These are phyloP conservation scores for Achaetomiella virescens DNA, from an alignment of 495 filamentous ascomycete species.

Conservation along the genomic window DNA sequence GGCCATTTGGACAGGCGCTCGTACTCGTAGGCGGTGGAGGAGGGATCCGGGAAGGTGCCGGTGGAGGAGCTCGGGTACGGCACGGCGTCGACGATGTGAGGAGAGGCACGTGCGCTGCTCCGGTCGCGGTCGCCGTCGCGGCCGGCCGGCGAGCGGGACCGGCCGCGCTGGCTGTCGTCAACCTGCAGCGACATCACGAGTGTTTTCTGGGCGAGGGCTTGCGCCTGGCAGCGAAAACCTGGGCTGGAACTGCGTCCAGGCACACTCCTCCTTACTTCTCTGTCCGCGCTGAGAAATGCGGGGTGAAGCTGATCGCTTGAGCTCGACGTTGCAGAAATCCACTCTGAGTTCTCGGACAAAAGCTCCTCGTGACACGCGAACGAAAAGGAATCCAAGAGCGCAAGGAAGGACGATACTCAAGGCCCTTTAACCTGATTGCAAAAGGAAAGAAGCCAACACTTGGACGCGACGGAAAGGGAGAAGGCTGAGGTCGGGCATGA, in stretches of 20 bases:
- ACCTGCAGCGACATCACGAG: slow-evolving; percentile 47
- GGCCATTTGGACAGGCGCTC: slow-evolving; percentile 30
- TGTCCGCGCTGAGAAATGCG: background rate
- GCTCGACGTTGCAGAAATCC: background rate
- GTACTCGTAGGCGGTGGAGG: slow-evolving; percentile 26
- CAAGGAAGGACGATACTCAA: too few relatives aligned
- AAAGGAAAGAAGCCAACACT: too few relatives aligned
- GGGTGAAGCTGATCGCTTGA: background rate
- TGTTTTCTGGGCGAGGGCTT: background rate
- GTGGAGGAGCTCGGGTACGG: slow-evolving; percentile 41
- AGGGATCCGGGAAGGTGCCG: slow-evolving; percentile 30
- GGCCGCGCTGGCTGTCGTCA: slow-evolving; percentile 52
- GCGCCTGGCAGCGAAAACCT: background rate
- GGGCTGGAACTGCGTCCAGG: background rate
- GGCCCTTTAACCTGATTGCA: background rate
- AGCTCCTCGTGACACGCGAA: too few relatives aligned
- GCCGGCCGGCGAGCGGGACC: slow-evolving; percentile 53
- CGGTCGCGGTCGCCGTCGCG: slow-evolving; percentile 37
- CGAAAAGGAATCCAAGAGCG: too few relatives aligned
- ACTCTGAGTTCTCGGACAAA: background rate
- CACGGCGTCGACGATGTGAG: slow-evolving; percentile 41
- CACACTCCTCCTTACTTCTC: background rate
- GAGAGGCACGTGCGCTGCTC: slow-evolving; percentile 33
- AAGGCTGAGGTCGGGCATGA: background rate
- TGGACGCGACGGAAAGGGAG: background rate